phyloP scores from a whole-genome alignment of 2,329 filamentous ascomycete species.

The Ramichloridium luteum region DNA sequence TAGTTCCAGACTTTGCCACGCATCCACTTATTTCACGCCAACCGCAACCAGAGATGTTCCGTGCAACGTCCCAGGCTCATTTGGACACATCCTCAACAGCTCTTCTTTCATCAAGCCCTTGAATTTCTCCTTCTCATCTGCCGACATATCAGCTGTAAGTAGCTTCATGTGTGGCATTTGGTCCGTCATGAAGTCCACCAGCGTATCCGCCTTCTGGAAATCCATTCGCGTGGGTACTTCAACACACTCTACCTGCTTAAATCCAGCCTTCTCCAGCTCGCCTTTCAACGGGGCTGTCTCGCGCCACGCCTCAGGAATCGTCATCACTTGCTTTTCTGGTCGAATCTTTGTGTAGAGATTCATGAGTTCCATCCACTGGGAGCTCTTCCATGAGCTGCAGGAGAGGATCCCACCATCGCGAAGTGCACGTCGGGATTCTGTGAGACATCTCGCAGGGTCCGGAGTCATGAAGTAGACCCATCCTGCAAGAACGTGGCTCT shows the following conservation, averaged over 20 bases:
- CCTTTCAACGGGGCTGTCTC: conserved; percentile 9
- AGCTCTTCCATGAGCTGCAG: conserved; percentile 19
- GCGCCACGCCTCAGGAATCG: conserved; percentile 18
- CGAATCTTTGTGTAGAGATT: conserved; percentile 9
- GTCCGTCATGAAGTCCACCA: not conserved
- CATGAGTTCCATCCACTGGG: conserved; percentile 21
- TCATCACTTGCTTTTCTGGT: conserved; percentile 11
- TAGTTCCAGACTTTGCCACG: too few species aligned
- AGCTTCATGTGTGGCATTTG: not conserved
- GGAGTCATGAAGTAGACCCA: conserved; percentile 23
- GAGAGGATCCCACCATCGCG: conserved; percentile 15
- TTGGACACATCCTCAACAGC: not conserved
- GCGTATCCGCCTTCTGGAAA: not conserved
- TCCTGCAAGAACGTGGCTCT: conserved; percentile 22
- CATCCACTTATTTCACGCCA: not conserved
- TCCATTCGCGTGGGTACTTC: not conserved
- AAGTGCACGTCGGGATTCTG: conserved; percentile 18
- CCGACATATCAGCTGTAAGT: not conserved
- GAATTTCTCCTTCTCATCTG: not conserved
- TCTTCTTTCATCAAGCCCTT: not conserved
- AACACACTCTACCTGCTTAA: conserved; percentile 14
- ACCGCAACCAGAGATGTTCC: not conserved
- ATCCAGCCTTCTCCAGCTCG: conserved; percentile 20
- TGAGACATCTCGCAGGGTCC: conserved; percentile 11
- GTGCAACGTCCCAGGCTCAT: not conserved